phyloP scores from a whole-genome alignment of 345 rosid genomes.

The Sonneratia caseolaris region DNA sequence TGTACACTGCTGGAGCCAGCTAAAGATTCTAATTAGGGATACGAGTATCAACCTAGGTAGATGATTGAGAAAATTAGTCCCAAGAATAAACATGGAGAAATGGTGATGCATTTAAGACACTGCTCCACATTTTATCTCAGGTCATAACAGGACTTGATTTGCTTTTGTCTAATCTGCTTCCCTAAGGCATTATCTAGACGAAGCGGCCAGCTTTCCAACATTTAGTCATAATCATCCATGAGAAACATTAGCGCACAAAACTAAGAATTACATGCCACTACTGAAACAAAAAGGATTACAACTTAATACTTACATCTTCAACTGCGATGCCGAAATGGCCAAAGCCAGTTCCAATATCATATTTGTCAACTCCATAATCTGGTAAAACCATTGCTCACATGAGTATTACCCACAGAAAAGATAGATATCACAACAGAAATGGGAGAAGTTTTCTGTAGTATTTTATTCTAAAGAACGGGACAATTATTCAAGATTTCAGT shows the following conservation, averaged over 20 bases:
- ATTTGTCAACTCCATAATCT: conserved; percentile 95
- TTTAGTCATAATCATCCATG: not conserved
- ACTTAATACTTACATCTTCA: conserved; percentile 64
- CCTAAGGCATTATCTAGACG: not conserved
- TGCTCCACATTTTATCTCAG: not conserved
- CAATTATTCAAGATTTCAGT: not conserved
- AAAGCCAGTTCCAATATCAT: conserved; percentile 80
- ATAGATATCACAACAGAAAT: not conserved
- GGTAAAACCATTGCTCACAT: conserved; percentile 8
- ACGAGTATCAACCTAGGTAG: not conserved
- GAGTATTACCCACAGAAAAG: not conserved
- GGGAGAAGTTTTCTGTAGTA: not conserved
- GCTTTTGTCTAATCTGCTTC: not conserved
- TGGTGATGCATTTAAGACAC: not conserved
- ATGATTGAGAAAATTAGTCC: not conserved
- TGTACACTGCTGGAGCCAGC: not conserved
- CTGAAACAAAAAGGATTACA: not conserved
- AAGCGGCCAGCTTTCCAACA: not conserved
- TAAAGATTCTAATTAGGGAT: not conserved
- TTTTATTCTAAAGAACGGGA: not conserved
- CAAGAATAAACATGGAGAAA: not conserved
- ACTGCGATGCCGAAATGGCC: conserved; percentile 97
- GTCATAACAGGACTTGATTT: not conserved
- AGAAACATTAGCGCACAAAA: not conserved
- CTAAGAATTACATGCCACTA: not conserved